Evolutionary conservation across 2,329 filamentous ascomycete species (phyloP), one percentile per base, ranked within the genome.

Genomic region (Xenoacremonium recifei): DNA sequence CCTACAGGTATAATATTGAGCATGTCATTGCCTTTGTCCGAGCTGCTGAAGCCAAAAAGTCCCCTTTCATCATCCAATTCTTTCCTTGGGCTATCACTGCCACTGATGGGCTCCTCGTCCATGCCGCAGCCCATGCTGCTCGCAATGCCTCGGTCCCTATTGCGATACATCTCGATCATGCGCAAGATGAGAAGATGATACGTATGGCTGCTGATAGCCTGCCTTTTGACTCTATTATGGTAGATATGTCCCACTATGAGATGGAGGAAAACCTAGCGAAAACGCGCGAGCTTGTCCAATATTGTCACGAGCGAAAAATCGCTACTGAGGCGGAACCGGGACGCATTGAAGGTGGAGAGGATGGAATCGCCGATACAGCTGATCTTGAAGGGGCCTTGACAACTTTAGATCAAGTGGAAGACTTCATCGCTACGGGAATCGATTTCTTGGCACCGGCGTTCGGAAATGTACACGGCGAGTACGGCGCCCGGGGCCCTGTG

Each of bases 381-480:
- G 59, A 76, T 65, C 33, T 67, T 48, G 54, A 69, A 69, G 57
- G 74, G 53, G 34, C 63, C 63, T 45, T 87, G 50, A 88, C 84
- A 0, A 87, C 82, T 1, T 75, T 79, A 0, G 82, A 85, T 50
- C 78, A 88, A 64, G 82, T 81, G 11, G 72, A 80, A 50, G 79
- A 85, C 54, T 88, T 89, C 55, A 76, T 86, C 5, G 75, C 70
- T 2, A 85, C 83, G n/a, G 85, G 84, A 1, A 85, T 89, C 57
- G 81, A 88, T 56, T 84, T 83, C 70, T 66, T 89, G 17, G 85
- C 85, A 5, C 85, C 85, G 1, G 83, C 83, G 1, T 86, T 89
- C 64, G 85, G 85, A 4, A 89, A 88, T 55, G 80, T 89, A 35
- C 85, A 89, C 64, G 85, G 85, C 7, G 78, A 82, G 52, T 88